phyloP scores from a whole-genome alignment of 371 early-diverging fungal species.

The Chytridium lagenaria region DNA sequence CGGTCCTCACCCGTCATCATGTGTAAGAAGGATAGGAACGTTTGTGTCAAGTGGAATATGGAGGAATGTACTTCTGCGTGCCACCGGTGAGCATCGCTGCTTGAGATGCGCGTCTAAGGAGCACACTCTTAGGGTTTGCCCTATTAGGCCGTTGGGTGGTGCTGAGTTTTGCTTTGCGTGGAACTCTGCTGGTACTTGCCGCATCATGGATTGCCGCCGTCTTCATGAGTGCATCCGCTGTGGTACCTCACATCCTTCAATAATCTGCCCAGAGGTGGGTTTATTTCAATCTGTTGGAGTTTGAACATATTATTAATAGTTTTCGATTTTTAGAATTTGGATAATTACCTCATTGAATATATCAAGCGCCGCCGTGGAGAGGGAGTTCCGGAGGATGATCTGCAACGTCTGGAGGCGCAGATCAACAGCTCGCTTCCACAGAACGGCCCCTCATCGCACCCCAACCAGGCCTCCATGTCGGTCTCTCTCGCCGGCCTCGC shows the following conservation, averaged over 20 bases:
- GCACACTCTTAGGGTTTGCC: constrained; percentile 40
- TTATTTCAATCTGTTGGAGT: neutral
- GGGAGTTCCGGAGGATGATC: constrained; percentile 33
- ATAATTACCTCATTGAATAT: constrained; percentile 38
- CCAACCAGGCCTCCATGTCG: constrained; percentile 4
- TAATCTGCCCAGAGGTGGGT: constrained; percentile 39
- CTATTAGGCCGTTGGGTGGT: constrained; percentile 38
- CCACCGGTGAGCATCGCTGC: constrained; percentile 46
- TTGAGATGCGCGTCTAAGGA: constrained; percentile 41
- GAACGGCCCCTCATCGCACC: neutral
- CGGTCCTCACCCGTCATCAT: constrained; percentile 36
- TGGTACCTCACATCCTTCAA: constrained; percentile 34
- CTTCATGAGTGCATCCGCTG: constrained; percentile 42
- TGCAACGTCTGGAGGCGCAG: constrained; percentile 28
- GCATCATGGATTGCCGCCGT: constrained; percentile 36
- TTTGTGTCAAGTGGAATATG: constrained; percentile 47
- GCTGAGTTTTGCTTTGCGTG: constrained; percentile 44
- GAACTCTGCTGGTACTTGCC: constrained; percentile 41
- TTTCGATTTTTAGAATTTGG: constrained; percentile 25
- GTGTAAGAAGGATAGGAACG: constrained; percentile 44
- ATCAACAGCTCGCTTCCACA: neutral
- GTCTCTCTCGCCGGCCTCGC: constrained; percentile 2
- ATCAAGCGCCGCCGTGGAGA: constrained; percentile 35
- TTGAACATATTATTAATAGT: neutral
- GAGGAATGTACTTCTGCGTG: constrained; percentile 39